Evolutionary conservation across 2,329 filamentous ascomycete genomes (phyloP), one percentile per base, ranked within the genome.

Genomic region (Penicillium sp.): DNA sequence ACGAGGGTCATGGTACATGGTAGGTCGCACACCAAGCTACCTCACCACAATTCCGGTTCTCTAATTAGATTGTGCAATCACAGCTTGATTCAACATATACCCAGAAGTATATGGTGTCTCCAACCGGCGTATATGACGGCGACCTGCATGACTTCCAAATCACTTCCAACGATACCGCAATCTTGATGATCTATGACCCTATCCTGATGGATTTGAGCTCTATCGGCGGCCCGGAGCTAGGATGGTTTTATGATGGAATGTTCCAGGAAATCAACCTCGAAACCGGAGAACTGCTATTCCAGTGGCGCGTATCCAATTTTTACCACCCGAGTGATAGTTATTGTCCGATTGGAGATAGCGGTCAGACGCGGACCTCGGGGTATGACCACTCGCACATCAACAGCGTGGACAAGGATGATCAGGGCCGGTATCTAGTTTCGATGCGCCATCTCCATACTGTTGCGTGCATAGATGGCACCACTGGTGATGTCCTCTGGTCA

Each of bases 331-430:
- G 53, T 10, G 60, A 66, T 46, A 68, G 62, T 26, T 65, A 63
- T 20, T 50, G 62, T 24, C 56, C 55, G 8, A 39, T 63, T n/a
- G 51, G 26, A 9, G 55, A 56, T 20, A 56, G 50, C 39, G 67
- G 62, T 11, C 46, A 53, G 42, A 60, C 55, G 29, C 62, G 66
- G 18, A 60, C 51, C 10, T 48, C 44, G 35, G 65, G 77, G 4
- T 83, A 76, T 69, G 81, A 83, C 63, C 83, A 78, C 63, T 81
- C 82, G 64, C 80, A 83, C 65, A 75, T 83, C 64, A 83, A 82
- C 67, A 80, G 77, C 40, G 72, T 81, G 53, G 78, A 79, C 66
- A 82, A 82, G 66, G 75, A 80, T 60, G 61, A 68, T 10, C 68
- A 75, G 2, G 79, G 75, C 14, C 72, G 73, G 50, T 77, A 77